Evolutionary conservation across 2,329 filamentous ascomycete species (phyloP).

Genomic region (Sporothrix protearum): DNA sequence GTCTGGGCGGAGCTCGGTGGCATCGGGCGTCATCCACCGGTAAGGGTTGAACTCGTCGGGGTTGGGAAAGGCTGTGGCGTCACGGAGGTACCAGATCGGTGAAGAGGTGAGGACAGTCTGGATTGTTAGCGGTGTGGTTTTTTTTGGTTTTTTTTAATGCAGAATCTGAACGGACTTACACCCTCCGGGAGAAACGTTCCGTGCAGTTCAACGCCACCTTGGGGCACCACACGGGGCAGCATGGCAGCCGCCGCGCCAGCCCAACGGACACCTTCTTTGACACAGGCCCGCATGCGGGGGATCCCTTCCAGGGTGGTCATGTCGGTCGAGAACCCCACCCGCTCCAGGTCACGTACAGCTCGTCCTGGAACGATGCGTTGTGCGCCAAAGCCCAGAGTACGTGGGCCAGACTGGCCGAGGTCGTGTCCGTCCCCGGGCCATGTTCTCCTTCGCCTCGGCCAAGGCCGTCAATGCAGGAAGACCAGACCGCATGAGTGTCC

Average conservation of each 20-base stretch:
- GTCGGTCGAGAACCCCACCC: constrained; percentile 20
- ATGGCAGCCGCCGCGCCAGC: constrained; percentile 24
- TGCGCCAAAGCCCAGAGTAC: constrained; percentile 24
- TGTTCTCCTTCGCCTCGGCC: constrained; percentile 24
- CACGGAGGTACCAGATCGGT: constrained; percentile 24
- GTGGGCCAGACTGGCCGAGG: constrained; percentile 22
- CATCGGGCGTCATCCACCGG: constrained; percentile 22
- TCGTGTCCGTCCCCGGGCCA: constrained; percentile 25
- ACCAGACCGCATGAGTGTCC: constrained; percentile 14
- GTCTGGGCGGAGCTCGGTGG: neutral
- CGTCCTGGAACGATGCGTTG: constrained; percentile 19
- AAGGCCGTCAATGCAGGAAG: constrained; percentile 19
- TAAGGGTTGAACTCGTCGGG: constrained; percentile 20
- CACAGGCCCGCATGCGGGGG: constrained; percentile 18
- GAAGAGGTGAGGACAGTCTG: constrained; percentile 23
- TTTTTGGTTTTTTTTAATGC: too few species aligned
- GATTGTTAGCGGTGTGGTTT: neutral
- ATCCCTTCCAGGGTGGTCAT: constrained; percentile 23
- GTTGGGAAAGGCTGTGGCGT: constrained; percentile 19
- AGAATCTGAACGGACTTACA: too few species aligned
- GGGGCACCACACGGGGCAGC: constrained; percentile 23
- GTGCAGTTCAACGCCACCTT: constrained; percentile 20
- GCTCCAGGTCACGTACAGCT: constrained; percentile 13
- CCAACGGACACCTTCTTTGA: constrained; percentile 25
- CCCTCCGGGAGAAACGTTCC: constrained; percentile 18